Base-by-base conservation (phyloP, 2,329 filamentous ascomycete species). In the Chalaropsis thielavioides region DNA sequence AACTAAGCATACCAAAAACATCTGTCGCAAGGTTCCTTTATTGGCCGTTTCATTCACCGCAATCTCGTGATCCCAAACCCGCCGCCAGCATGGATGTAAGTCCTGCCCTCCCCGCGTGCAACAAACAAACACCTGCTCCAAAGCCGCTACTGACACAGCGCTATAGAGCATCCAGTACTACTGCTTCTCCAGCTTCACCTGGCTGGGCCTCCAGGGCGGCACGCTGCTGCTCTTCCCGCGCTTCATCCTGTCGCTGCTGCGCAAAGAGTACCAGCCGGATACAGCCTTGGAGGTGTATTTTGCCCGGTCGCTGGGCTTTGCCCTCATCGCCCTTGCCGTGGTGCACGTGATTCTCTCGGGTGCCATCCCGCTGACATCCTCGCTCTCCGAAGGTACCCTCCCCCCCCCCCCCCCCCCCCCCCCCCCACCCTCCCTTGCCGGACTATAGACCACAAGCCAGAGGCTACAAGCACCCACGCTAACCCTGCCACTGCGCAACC, bases 271-370 rank as follows among this genome's bases (percentile, higher is more conserved):
- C 63, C 71, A 73, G 15, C 65, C 68, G 17, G 68, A 72, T 15
- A 74, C 69, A 83, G 84, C 75, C 27, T 77, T 90, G 40, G 87
- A 91, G 74, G 75, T 82, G 65, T 92, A 92, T 79, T 85, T 92
- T 73, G 84, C 84, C 62, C 86, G 88, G 51, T 83, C 81, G 35
- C 80, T 90, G 1, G 89, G 87, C 68, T 77, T 92, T 65, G 77
- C 84, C 38, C 80, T 90, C 56, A 76, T 91, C 24, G 76, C 83
- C 10, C 75, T 92, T 35, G 84, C 83, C 40, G 71, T 85, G 6
- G 74, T 88, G 13, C 80, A 81, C n/a, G 75, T 91, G 44, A 78
- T 89, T 43, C 79, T 92, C 38, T 88, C 87, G 0, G 89, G 88
- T 59, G 80, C 81, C 1, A 78, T 92, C 4, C 88, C 89, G 0